Evolutionary conservation across 1,284 basidiomycete species (phyloP).

Genomic region (Sporisorium scitamineum): DNA sequence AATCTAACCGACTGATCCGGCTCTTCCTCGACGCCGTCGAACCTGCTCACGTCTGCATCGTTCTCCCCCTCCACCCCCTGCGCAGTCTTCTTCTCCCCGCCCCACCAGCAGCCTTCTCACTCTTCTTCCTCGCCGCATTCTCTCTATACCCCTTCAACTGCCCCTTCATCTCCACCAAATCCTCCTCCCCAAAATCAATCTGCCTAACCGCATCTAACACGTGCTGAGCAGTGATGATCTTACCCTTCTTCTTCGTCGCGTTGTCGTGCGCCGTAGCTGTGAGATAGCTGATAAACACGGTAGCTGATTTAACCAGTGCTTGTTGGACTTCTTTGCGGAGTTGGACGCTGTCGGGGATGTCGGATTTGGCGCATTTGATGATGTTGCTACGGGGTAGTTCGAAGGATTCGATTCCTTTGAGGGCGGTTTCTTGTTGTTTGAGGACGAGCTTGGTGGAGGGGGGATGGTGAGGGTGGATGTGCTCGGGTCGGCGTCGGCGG

Average conservation of each 20-base stretch:
- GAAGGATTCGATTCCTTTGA: slow-evolving; percentile 78
- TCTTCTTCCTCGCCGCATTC: slow-evolving; percentile 9
- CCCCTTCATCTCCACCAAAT: slow-evolving; percentile 75
- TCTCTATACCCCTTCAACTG: slow-evolving; percentile 74
- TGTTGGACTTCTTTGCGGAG: slow-evolving; percentile 86
- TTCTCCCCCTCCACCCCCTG: slow-evolving; percentile 3
- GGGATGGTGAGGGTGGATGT: slow-evolving; percentile 11
- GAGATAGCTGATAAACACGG: slow-evolving; percentile 90
- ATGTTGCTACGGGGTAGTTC: slow-evolving; percentile 85
- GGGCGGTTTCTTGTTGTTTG: slow-evolving; percentile 32
- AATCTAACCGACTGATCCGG: neutral
- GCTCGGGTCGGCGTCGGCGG: neutral
- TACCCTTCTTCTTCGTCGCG: slow-evolving; percentile 84
- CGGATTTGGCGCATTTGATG: slow-evolving; percentile 82
- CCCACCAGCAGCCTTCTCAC: neutral
- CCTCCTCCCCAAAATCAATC: slow-evolving; percentile 80
- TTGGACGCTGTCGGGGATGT: slow-evolving; percentile 82
- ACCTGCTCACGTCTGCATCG: neutral
- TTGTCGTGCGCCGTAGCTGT: slow-evolving; percentile 82
- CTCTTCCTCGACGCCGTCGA: slow-evolving; percentile 5
- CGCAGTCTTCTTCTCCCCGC: neutral
- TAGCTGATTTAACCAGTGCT: slow-evolving; percentile 84
- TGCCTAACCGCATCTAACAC: slow-evolving; percentile 85
- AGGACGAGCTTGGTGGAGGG: slow-evolving; percentile 15
- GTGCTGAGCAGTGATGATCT: slow-evolving; percentile 86